These are phyloP conservation scores for Clarireedia homoeocarpa DNA, from an alignment of 2,329 filamentous ascomycete species.

Conservation along the genomic window DNA sequence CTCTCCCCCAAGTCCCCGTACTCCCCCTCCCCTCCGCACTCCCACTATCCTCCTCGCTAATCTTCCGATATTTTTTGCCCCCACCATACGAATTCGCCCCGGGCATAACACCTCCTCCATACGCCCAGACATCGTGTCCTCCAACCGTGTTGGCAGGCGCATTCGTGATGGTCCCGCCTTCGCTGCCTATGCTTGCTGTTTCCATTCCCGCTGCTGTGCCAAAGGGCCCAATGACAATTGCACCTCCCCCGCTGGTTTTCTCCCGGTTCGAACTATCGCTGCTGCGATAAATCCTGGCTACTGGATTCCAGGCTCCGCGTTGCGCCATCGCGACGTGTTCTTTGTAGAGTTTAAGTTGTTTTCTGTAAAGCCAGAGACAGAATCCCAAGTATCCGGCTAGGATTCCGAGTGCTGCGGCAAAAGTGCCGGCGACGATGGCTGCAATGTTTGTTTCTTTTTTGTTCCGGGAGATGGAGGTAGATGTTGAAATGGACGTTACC, in stretches of 20 bases:
- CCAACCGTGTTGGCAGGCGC: background rate
- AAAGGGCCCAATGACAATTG: background rate
- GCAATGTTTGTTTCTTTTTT: conserved; percentile 30
- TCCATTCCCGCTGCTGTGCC: background rate
- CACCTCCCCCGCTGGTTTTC: background rate
- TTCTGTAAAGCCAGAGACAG: conserved; percentile 66
- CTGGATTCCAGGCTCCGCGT: conserved; percentile 37
- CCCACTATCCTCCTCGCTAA: conserved; percentile 25
- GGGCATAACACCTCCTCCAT: conserved; percentile 20
- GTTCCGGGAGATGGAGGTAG: conserved; percentile 1
- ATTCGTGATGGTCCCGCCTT: background rate
- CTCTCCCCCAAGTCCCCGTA: conserved; percentile 29
- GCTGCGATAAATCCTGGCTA: background rate
- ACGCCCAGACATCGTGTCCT: conserved; percentile 7
- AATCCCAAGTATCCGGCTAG: conserved; percentile 59
- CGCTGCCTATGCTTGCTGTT: background rate
- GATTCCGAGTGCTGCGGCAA: conserved; percentile 58
- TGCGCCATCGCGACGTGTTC: conserved; percentile 60
- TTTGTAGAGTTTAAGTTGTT: conserved; percentile 63
- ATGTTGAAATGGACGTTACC: conserved; percentile 33
- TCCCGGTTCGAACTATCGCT: background rate
- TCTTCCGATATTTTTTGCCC: conserved; percentile 12
- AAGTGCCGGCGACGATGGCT: conserved; percentile 41
- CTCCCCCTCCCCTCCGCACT: conserved; percentile 9
- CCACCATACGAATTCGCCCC: conserved; percentile 3